phyloP scores from a whole-genome alignment of 1,139 yeast genomes.

The Yamadazyma aaseri region DNA sequence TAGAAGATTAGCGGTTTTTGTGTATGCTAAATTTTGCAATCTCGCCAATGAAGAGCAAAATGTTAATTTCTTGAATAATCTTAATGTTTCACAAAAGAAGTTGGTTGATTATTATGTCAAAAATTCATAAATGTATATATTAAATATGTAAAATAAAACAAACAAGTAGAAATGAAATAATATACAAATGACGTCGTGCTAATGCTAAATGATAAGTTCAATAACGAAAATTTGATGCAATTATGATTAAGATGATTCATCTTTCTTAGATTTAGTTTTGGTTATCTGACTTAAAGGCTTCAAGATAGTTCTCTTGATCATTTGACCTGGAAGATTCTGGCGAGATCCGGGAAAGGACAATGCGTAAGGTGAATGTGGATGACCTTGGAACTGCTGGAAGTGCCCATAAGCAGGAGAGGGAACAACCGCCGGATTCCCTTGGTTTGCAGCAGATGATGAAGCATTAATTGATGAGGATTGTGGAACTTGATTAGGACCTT shows the following conservation, averaged over 20 bases:
- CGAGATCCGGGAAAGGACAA: conserved; percentile 1
- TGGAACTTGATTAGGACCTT: not conserved
- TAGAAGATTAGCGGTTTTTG: conserved; percentile 39
- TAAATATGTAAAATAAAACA: conserved; percentile 5
- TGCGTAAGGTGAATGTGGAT: conserved; percentile 4
- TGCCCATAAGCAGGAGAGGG: conserved; percentile 11
- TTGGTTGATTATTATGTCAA: conserved; percentile 15
- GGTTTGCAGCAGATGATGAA: not conserved
- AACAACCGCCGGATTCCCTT: conserved; percentile 1
- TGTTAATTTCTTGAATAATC: not conserved
- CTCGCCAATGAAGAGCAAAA: not conserved
- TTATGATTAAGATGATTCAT: not conserved
- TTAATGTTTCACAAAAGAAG: conserved; percentile 13
- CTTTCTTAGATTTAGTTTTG: conserved; percentile 3
- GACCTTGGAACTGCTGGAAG: conserved; percentile 5
- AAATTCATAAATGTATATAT: conserved; percentile 3
- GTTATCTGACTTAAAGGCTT: conserved; percentile 2
- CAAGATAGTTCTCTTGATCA: conserved; percentile 2
- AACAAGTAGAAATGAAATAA: conserved; percentile 4
- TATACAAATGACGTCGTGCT: conserved; percentile 2
- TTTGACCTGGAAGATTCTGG: conserved; percentile 1
- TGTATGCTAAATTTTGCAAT: conserved; percentile 35
- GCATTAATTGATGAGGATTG: not conserved
- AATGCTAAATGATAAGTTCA: not conserved
- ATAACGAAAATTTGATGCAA: not conserved